Base-by-base conservation (phyloP, 2,329 filamentous ascomycete genomes). In the Penicillium sp. region DNA sequence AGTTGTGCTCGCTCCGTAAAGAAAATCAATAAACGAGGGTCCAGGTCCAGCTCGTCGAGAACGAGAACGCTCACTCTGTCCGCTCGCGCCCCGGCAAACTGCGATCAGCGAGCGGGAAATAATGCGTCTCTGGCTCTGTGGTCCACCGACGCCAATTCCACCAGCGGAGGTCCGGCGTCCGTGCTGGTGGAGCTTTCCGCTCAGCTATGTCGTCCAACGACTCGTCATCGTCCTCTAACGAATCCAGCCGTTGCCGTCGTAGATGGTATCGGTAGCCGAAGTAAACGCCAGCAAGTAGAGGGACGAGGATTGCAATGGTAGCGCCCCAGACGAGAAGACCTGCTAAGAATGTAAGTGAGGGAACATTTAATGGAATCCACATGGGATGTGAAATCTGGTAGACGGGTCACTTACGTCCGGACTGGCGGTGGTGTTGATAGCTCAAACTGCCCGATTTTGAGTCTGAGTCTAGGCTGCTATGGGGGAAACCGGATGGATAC, bases 131-230 rank as follows among this genome's bases (percentile, higher is more conserved):
- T 27, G 56, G 50, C 6, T 46, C 50, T 36, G 52, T 54, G 10
- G 51, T 61, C 72, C 70, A 74, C 57, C 70, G 64, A 14, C 63
- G 67, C 69, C 65, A 73, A 56, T 70, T 62, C 73, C 72, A 75
- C 73, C 73, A 74, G 18, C 66, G 60, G 16, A 64, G 54, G 16
- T 60, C 54, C 14, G 35, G 52, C 33, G 54, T 40, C 10, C 22
- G 40, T 6, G 37, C 2, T 6, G 59, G 55, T n/a, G 55, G 36
- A n/a, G 57, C 36, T 56, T 70, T 71, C 31, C 59, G 53, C 54
- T 68, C 66, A 9, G 53, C 27, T 50, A 60, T 60, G 7, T 50
- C 65, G 36, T 66, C 57, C 35, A 69, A 60, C 4, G 64, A 65
- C 19, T 64, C 62, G 37, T 44, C 18, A 14, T 54, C 43, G 27